Evolutionary conservation across 352 stramenopile genomes (phyloP).

Genomic region (Phytopythium oedochilum): DNA sequence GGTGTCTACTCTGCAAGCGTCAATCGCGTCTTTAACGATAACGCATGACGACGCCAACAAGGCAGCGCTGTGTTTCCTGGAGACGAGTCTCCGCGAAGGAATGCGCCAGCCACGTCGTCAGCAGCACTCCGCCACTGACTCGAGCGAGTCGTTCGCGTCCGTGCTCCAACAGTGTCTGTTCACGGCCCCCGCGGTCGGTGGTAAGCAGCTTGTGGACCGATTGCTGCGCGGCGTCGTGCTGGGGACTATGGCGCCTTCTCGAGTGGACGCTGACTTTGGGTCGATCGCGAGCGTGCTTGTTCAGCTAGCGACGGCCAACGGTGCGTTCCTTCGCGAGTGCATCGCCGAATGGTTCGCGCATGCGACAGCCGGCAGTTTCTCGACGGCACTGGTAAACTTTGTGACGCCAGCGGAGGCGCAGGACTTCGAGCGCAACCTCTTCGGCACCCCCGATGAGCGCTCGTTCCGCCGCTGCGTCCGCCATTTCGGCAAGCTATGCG

Average conservation of each 20-base stretch:
- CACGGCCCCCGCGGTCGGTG: conserved; percentile 4
- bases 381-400: conserved; percentile 40
- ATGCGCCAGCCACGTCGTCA: conserved; percentile 6
- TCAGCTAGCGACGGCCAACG: conserved; percentile 65
- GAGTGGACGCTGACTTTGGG: conserved; percentile 77
- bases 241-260: conserved; percentile 44
- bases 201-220: conserved; percentile 53
- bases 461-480: conserved; percentile 69
- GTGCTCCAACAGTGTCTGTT: conserved; percentile 9
- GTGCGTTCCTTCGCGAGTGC: conserved; percentile 46
- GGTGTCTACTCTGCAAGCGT: conserved; percentile 77
- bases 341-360: conserved; percentile 63
- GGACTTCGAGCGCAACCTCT: conserved; percentile 67
- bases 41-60: conserved; percentile 94
- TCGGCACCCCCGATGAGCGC: conserved; percentile 52
- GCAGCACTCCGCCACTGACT: neutral
- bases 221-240: conserved; percentile 65
- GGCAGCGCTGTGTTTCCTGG: conserved; percentile 91
- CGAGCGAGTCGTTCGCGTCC: conserved; percentile 19
- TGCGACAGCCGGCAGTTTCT: conserved; percentile 31
- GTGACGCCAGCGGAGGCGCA: conserved; percentile 50
- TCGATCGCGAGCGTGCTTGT: conserved; percentile 71
- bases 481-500: conserved; percentile 81
- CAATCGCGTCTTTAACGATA: conserved; percentile 83
- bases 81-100: conserved; percentile 39